These are phyloP conservation scores for Saccharomycopsis schoenii DNA, from an alignment of 805 yeast genomes.

Conservation along the genomic window DNA sequence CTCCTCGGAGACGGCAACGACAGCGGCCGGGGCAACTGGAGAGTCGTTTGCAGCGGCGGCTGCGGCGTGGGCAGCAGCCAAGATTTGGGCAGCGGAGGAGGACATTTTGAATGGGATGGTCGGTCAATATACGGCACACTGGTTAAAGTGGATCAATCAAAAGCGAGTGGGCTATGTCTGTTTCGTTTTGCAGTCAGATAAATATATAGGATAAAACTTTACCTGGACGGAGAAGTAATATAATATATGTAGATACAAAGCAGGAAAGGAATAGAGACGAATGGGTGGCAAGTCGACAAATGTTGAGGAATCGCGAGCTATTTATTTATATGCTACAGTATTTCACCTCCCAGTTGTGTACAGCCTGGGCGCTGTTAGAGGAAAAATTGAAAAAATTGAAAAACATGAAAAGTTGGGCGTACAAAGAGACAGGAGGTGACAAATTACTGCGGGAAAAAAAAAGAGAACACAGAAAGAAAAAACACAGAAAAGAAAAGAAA, in stretches of 20 bases:
- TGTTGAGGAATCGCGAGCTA: not conserved
- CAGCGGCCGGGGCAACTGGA: too few relatives aligned
- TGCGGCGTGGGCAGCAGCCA: conserved; percentile 29
- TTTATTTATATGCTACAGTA: too few relatives aligned
- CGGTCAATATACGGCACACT: not conserved
- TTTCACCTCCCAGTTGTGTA: not conserved
- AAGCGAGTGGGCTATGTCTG: not conserved
- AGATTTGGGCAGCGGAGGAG: conserved; percentile 30
- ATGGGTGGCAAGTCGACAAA: not conserved
- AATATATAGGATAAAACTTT: too few relatives aligned
- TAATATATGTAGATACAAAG: not conserved
- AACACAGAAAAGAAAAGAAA: too few relatives aligned
- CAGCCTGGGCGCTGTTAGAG: not conserved
- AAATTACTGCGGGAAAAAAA: not conserved
- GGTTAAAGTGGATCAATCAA: not conserved
- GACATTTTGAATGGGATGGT: not conserved
- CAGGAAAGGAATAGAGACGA: not conserved
- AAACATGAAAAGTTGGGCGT: not conserved
- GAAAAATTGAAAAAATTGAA: not conserved
- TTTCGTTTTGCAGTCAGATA: too few relatives aligned
- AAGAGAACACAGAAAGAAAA: not conserved
- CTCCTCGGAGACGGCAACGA: conserved; percentile 4
- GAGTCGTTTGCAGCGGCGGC: conserved; percentile 5
- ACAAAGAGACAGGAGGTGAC: not conserved
- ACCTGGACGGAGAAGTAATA: too few relatives aligned